phyloP scores from a whole-genome alignment of 2,329 filamentous ascomycete genomes.

The Coleophoma eucalyptorum region DNA sequence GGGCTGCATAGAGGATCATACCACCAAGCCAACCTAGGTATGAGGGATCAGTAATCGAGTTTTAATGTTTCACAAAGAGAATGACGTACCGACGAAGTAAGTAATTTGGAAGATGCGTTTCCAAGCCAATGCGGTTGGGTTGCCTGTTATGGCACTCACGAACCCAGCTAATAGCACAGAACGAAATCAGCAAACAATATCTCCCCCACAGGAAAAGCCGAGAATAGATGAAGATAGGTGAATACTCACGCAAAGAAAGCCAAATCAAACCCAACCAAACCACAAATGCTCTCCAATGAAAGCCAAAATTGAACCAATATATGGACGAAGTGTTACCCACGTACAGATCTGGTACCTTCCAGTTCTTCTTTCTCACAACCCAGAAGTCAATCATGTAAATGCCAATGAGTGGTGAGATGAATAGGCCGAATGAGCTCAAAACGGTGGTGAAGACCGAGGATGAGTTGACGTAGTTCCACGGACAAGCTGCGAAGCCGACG shows the following conservation, averaged over 20 bases:
- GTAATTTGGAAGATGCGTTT: neutral
- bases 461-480: neutral
- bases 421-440: neutral
- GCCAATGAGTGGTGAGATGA: neutral
- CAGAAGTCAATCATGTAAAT: conserved; percentile 2
- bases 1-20: neutral
- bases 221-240: no score
- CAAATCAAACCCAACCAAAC: neutral
- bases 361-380: conserved; percentile 10
- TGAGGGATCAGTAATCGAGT: neutral
- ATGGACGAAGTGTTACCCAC: conserved; percentile 10
- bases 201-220: no score
- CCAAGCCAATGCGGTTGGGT: neutral
- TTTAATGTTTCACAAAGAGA: neutral
- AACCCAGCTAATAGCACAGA: neutral
- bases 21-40: neutral
- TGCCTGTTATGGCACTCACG: neutral
- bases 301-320: conserved; percentile 8
- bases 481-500: neutral
- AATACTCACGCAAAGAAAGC: neutral
- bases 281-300: conserved; percentile 8
- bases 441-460: neutral
- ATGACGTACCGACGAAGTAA: neutral
- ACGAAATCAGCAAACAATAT: no score
- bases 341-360: conserved; percentile 14